Percentiles rank a stretch among this genome's conserved stretches.
phyloP scores from a whole-genome alignment of 2,329 filamentous ascomycete species.

The Curvularia sp. region DNA sequence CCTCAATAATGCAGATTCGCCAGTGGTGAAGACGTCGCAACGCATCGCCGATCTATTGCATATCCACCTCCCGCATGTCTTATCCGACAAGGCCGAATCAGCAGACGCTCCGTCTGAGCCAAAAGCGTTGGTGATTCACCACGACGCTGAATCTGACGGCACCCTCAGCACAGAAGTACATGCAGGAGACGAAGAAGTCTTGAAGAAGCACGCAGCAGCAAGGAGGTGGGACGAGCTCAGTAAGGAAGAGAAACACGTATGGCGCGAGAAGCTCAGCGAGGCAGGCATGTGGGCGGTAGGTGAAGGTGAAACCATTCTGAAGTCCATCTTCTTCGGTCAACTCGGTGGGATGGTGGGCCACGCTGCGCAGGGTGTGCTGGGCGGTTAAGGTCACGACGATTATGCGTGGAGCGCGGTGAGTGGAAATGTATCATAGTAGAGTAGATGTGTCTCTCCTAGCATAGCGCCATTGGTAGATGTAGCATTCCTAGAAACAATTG shows the following conservation, averaged over 20 bases:
- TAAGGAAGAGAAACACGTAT: slow-evolving; percentile 66
- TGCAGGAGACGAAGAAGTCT: slow-evolving; percentile 39
- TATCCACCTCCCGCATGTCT: slow-evolving; percentile 29
- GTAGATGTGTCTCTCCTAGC: slow-evolving; percentile 4
- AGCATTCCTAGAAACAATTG: neutral
- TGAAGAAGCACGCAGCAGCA: slow-evolving; percentile 55
- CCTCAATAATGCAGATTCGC: slow-evolving; percentile 37
- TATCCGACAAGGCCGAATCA: slow-evolving; percentile 13
- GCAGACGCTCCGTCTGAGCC: slow-evolving; percentile 14
- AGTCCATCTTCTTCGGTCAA: slow-evolving; percentile 78
- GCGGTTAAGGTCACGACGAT: slow-evolving; percentile 10
- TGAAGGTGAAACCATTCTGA: slow-evolving; percentile 78
- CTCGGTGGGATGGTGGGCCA: slow-evolving; percentile 65
- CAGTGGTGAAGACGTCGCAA: slow-evolving; percentile 35
- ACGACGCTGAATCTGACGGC: slow-evolving; percentile 47
- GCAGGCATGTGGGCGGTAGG: slow-evolving; percentile 81
- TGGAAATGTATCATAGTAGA: slow-evolving; percentile 18
- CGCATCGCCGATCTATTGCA: slow-evolving; percentile 46
- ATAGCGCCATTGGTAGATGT: slow-evolving; percentile 9
- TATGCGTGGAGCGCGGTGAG: slow-evolving; percentile 14
- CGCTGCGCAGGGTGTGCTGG: slow-evolving; percentile 44
- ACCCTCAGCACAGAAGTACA: slow-evolving; percentile 53
- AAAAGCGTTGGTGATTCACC: slow-evolving; percentile 54
- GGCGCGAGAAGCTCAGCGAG: slow-evolving; percentile 72
- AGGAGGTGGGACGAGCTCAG: slow-evolving; percentile 75